These are phyloP conservation scores for Globisporangium paroecandrum DNA, from an alignment of 352 stramenopile genomes.

Conservation along the genomic window DNA sequence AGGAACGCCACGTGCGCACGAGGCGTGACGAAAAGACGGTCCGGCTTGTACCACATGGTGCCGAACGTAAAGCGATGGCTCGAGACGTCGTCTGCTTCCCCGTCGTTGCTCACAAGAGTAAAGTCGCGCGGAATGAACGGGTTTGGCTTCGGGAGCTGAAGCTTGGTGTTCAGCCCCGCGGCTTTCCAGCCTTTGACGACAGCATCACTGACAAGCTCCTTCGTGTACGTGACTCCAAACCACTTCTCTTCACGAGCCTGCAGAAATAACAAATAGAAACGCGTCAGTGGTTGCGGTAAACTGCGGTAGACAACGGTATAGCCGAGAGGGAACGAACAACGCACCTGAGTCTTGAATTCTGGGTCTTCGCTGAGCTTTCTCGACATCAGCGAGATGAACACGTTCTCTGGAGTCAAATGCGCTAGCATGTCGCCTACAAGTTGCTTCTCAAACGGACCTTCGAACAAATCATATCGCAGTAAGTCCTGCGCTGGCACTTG, in stretches of 20 bases:
- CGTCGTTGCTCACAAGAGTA: conserved; percentile 36
- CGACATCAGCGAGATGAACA: conserved; percentile 56
- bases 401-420: conserved; percentile 43
- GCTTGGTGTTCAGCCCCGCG: conserved; percentile 30
- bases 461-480: conserved; percentile 59
- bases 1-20: conserved; percentile 55
- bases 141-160: conserved; percentile 58
- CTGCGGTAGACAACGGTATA: background rate
- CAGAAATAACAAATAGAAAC: conserved; percentile 1
- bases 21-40: conserved; percentile 55
- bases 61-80: conserved; percentile 38
- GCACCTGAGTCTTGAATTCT: conserved; percentile 37
- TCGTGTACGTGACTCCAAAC: conserved; percentile 61
- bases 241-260: conserved; percentile 49
- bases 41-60: conserved; percentile 63
- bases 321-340: background rate
- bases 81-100: conserved; percentile 24
- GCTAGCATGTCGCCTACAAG: conserved; percentile 38
- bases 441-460: conserved; percentile 45
- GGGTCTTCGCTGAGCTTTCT: conserved; percentile 32
- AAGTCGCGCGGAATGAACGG: conserved; percentile 74
- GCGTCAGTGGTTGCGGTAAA: background rate
- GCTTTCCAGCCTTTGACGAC: conserved; percentile 40
- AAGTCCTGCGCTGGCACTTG: conserved; percentile 48
- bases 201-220: conserved; percentile 31